A percentile compares a stretch with the other conserved stretches of the same genome.
phyloP scores from a whole-genome alignment of 768 basidiomycete genomes.

The Auricularia auricula-judae region DNA sequence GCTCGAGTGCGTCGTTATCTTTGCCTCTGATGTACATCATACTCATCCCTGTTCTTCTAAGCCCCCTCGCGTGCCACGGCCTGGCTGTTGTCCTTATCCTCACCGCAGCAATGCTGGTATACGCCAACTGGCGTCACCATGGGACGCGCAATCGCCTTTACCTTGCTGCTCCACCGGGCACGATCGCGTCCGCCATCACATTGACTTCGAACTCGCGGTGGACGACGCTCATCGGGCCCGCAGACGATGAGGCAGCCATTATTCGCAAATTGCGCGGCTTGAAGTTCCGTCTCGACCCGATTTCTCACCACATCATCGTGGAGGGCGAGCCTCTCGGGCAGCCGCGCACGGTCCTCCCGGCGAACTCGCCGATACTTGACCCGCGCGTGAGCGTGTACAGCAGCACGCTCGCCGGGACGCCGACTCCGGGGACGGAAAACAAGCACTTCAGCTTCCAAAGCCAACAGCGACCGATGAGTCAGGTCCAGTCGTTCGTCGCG shows the following conservation, averaged over 20 bases:
- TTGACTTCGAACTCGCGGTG: conserved; percentile 53
- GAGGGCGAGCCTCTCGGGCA: not conserved
- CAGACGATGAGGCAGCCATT: conserved; percentile 37
- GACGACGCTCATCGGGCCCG: conserved; percentile 48
- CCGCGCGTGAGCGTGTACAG: not conserved
- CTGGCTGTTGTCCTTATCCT: conserved; percentile 39
- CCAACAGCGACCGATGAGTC: not conserved
- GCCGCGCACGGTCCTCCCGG: not conserved
- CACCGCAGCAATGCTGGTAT: conserved; percentile 36
- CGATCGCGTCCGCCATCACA: conserved; percentile 44
- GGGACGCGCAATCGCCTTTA: conserved; percentile 36
- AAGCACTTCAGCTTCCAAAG: not conserved
- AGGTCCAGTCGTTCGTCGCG: not conserved
- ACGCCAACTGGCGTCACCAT: conserved; percentile 37
- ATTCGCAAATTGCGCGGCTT: conserved; percentile 39
- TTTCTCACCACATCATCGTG: conserved; percentile 1
- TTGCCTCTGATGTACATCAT: too few relatives aligned
- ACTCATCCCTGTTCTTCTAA: conserved; percentile 13
- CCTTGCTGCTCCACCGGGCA: conserved; percentile 46
- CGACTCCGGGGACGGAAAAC: not conserved
- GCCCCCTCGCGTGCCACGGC: conserved; percentile 39
- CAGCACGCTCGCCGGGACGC: not conserved
- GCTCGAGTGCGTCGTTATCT: conserved; percentile 40
- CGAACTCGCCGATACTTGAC: not conserved
- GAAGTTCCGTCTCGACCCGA: conserved; percentile 39